Conservation (phyloP, 2,329 filamentous ascomycete genomes). For the Exophiala sideris region DNA sequence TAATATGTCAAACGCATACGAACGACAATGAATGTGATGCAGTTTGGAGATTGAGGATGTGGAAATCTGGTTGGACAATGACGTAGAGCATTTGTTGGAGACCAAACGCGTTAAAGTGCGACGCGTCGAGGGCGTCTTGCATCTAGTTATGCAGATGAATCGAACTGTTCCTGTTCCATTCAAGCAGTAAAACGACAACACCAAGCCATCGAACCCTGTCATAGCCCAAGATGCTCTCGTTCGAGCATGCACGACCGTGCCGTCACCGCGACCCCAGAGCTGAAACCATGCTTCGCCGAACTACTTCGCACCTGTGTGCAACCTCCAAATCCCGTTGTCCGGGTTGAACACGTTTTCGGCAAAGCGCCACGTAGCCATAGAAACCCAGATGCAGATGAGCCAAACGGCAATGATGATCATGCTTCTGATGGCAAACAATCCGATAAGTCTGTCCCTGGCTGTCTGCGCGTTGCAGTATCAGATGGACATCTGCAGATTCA, state of each 20-base stretch:
- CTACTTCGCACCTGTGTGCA: conserved; percentile 31
- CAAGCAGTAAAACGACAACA: no score
- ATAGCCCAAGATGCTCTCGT: neutral
- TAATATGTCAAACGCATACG: no score
- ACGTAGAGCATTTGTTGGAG: no score
- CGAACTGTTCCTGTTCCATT: no score
- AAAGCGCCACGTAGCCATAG: conserved; percentile 15
- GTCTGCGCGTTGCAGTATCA: conserved; percentile 21
- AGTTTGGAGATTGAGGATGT: no score
- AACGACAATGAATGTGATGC: no score
- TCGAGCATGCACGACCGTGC: conserved; percentile 16
- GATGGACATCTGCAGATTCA: conserved; percentile 33
- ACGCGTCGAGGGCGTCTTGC: no score
- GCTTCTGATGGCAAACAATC: neutral
- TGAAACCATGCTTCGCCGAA: conserved; percentile 31
- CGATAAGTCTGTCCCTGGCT: neutral
- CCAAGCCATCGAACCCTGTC: no score
- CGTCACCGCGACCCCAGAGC: neutral
- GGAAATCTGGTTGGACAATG: no score
- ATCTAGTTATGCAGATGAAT: no score
- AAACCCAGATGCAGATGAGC: conserved; percentile 4
- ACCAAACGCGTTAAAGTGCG: no score
- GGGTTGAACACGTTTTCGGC: conserved; percentile 29
- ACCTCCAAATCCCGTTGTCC: conserved; percentile 28
- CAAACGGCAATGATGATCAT: neutral